phyloP scores from a whole-genome alignment of 495 filamentous ascomycete genomes.

The Annulohypoxylon bovei region DNA sequence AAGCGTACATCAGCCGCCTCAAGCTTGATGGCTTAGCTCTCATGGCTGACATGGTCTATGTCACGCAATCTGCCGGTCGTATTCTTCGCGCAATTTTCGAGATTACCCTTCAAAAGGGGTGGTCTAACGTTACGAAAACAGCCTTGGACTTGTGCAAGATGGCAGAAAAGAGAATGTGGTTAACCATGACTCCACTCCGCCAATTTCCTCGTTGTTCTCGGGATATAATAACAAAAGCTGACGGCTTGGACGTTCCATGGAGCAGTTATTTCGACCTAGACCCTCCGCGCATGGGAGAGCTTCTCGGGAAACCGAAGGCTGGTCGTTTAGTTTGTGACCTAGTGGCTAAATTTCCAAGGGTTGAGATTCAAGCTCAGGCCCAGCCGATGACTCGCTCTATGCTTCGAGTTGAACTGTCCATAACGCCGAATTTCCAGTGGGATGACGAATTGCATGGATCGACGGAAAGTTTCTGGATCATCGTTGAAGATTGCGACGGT shows the following conservation, averaged over 20 bases:
- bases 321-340: conserved; percentile 85
- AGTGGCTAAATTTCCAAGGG: conserved; percentile 89
- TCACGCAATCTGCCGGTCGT: conserved; percentile 96
- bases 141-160: conserved; percentile 97
- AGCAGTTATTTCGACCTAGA: conserved; percentile 93
- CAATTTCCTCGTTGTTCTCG: conserved; percentile 85
- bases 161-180: conserved; percentile 99
- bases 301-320: conserved; percentile 90
- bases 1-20: conserved; percentile 95
- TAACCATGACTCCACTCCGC: conserved; percentile 93
- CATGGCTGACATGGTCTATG: conserved; percentile 99
- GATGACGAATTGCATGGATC: conserved; percentile 87
- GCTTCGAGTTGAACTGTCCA: conserved; percentile 92
- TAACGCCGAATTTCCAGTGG: conserved; percentile 96
- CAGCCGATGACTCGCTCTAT: conserved; percentile 96
- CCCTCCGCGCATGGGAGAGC: conserved; percentile 94
- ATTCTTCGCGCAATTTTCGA: conserved; percentile 97
- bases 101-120: conserved; percentile 94
- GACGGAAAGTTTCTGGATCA: conserved; percentile 94
- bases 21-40: conserved; percentile 93
- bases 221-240: conserved; percentile 90
- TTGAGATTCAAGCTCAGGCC: conserved; percentile 90
- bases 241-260: conserved; percentile 95
- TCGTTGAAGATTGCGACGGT: conserved; percentile 97
- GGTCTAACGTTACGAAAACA: conserved; percentile 91